Evolutionary conservation across 208 protist species (phyloP), one percentile per base, ranked within the genome.

Genomic region (Acanthamoeba sp.): DNA sequence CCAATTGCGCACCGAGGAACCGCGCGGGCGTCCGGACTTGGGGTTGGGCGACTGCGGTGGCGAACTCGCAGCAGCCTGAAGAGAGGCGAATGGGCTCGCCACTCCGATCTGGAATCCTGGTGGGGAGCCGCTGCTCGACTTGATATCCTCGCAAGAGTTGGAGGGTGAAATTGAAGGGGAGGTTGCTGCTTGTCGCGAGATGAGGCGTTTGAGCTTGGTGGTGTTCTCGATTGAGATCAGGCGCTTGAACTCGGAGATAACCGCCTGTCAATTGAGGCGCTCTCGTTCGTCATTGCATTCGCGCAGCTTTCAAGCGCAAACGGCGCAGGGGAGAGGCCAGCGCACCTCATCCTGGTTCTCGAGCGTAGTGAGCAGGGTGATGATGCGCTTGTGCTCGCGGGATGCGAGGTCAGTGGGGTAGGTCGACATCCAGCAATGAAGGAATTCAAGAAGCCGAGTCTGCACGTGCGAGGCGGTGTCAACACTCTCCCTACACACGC

Each of bases 171-270:
- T 59, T 22, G 55, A 59, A 1, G 55, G 18, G 2, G 55, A 59
- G 3, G 12, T 32, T 52, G 3, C 16, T 2, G 73, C 73, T 5
- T 82, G 73, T 1, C 38, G 32, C 24, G 32, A 50, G 1, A 82
- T 42, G 27, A 82, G 38, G 9, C 73, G 73, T 24, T 82, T 82
- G 73, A 82, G 73, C 12, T 42, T 82, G 4, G 73, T 82, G 4
- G 73, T 82, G 42, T 82, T 82, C 20, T 82, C 27, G 20, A 82
- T 16, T 32, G 73, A 82, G 40, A 82, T 82, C 20, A 82, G 42
- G 10, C 73, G 34, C 73, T 82, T 82, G 73, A 82, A 82, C 22
- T 82, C 73, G 1, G 73, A 82, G 6, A 50, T 52, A 1, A 82
- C 18, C 42, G 12, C 22, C 73, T 82, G 73, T 78, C n/a, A 4